Base-by-base conservation (phyloP, 192 early-diverging fungal species). In the Gigaspora rosea region DNA sequence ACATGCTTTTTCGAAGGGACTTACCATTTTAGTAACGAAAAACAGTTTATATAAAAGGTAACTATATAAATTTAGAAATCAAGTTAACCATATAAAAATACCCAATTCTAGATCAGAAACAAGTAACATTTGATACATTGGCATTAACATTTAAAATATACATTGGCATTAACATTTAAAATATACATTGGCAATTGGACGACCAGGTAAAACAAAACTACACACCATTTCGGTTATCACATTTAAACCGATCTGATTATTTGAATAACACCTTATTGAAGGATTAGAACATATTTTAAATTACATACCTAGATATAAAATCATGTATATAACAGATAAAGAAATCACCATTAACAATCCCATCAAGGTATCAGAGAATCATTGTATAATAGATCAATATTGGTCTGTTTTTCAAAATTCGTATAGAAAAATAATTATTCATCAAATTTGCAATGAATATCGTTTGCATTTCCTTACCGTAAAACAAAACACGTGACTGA, bases 91-190 rank as follows among this genome's bases (percentile, higher is more conserved):
- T 27, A 27, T n/a, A n/a, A n/a, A n/a, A 4, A 20, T 35, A 2
- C 89, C 90, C 12, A 94, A 81, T 78, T 95, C 94, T 22, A 95
- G 80, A 82, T 94, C 93, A 35, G 71, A 41, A 15, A 91, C 76
- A 32, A 96, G 89, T 33, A 84, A 85, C 33, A 96, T 91, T 83
- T 98, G 95, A 27, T 84, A 82, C 83, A 94, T 85, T 9, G 90
- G 82, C 65, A 84, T 81, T n/a, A n/a, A n/a, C n/a, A n/a, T n/a
- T n/a, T n/a, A n/a, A n/a, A n/a, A 65, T 82, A 85, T 59, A 85
- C 84, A 50, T 85, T n/a, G n/a, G n/a, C n/a, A n/a, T n/a, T n/a
- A 80, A 18, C 80, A 83, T 82, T 92, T 92, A 85, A 91, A 92
- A 15, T 80, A 80, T 63, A 90, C 85, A 73, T 84, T 85, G 35